Percentiles rank a stretch among this genome's conserved stretches.
Conservation (phyloP, 192 early-diverging fungal species). For the Irineochytrium annulatum region DNA sequence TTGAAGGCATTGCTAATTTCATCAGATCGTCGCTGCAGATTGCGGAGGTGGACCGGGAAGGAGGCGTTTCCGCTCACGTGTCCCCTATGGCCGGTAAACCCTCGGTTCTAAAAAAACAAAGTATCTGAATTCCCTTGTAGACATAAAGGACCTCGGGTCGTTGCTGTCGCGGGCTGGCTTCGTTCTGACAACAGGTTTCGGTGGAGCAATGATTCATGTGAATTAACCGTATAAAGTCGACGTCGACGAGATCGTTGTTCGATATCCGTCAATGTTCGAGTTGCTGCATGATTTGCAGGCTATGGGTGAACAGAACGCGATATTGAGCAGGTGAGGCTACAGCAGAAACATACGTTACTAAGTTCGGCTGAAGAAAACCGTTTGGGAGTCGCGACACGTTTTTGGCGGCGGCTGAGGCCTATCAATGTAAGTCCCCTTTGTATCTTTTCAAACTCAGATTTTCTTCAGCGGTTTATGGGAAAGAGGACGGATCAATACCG, state of each 20-base stretch:
- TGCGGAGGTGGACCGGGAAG: slow-evolving; percentile 85
- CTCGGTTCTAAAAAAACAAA: not conserved
- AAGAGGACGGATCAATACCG: slow-evolving; percentile 81
- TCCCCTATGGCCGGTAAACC: slow-evolving; percentile 78
- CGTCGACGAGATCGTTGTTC: slow-evolving; percentile 84
- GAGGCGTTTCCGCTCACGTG: slow-evolving; percentile 83
- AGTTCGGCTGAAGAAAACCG: slow-evolving; percentile 13
- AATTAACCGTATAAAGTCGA: slow-evolving; percentile 56
- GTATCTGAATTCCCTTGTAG: slow-evolving; percentile 12
- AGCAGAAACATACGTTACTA: not conserved
- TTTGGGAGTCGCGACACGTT: slow-evolving; percentile 71
- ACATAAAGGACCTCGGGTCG: slow-evolving; percentile 71
- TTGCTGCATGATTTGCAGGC: slow-evolving; percentile 80
- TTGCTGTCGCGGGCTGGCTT: slow-evolving; percentile 81
- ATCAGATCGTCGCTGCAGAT: slow-evolving; percentile 81
- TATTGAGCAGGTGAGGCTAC: slow-evolving; percentile 56
- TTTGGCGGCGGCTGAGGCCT: slow-evolving; percentile 78
- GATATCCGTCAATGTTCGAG: slow-evolving; percentile 89
- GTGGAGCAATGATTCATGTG: not conserved
- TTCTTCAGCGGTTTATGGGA: slow-evolving; percentile 74
- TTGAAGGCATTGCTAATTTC: not conserved
- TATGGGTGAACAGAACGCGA: slow-evolving; percentile 95
- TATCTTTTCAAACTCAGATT: not conserved
- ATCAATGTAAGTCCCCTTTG: slow-evolving; percentile 59
- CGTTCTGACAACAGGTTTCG: slow-evolving; percentile 69